Percentiles rank a stretch among this genome's conserved stretches.
phyloP scores from a whole-genome alignment of 805 yeast genomes.

The Ogataea nakhonphanomensis region DNA sequence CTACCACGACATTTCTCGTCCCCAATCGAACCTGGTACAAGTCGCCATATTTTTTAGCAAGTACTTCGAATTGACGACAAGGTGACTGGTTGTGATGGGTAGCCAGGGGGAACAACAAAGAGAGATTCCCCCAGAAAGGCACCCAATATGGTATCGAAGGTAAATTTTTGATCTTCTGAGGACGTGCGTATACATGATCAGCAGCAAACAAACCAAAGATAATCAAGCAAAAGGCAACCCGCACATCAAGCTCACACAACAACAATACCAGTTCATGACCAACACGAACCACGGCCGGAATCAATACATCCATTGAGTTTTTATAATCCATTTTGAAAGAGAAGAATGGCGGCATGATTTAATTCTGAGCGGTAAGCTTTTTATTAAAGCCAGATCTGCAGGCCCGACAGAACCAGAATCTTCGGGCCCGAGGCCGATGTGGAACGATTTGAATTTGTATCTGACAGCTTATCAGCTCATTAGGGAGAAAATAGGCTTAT shows the following conservation, averaged over 20 bases:
- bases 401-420: background rate
- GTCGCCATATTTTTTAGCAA: conserved; percentile 42
- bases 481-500: no score
- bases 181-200: conserved; percentile 10
- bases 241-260: background rate
- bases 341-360: conserved; percentile 5
- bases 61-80: conserved; percentile 41
- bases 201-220: conserved; percentile 1
- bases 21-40: conserved; percentile 69
- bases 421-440: background rate
- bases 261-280: background rate
- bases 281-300: background rate
- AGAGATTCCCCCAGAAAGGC: conserved; percentile 29
- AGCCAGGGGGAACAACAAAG: conserved; percentile 27
- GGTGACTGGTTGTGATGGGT: conserved; percentile 34
- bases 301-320: background rate
- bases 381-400: background rate
- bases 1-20: conserved; percentile 52
- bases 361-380: conserved; percentile 9
- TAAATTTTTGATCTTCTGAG: conserved; percentile 18
- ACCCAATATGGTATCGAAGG: conserved; percentile 17
- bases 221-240: background rate
- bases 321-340: background rate
- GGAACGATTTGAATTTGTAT: background rate
- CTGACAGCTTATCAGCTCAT: no score